Base-by-base conservation (phyloP, 768 basidiomycete species). In the Mrakia gelida region DNA sequence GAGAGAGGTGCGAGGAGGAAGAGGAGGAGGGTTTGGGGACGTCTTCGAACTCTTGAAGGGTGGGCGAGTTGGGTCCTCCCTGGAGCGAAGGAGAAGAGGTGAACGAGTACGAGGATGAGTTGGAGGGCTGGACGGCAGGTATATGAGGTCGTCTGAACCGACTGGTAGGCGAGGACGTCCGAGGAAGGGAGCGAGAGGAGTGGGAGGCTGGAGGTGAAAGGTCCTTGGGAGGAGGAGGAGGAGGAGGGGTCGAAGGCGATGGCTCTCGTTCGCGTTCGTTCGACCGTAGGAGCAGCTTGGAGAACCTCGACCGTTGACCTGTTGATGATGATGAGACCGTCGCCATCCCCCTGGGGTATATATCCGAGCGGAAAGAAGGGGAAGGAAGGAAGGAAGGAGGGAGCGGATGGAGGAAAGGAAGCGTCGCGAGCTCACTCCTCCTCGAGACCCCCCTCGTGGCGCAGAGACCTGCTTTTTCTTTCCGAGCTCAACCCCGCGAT, bases 151-250 rank as follows among this genome's bases (percentile, higher is more conserved):
- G 10, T 18, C 41, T 21, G n/a, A 38, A 70, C 11, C 38, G 32
- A n/a, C 41, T 70, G 6, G 34, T 38, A 18, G 67, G 67, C 6
- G 67, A 41, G 18, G 67, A 70, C 2, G 38, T 70, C 26, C 38
- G 15, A 26, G 67, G 67, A 15, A 70, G 67, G 21, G 67, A 41
- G 3, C 38, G 3, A 13, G 67, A 70, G 6, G 67, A n/a, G 34
- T 41, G n/a, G 1, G 67, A 70, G 6, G 67, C 41, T 1, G 67
- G 67, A 18, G 67, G 34, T 10, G 34, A 11, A 41, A 43, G 67
- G 15, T 70, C 67, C 23, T 70, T 70, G 32, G 63, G 63, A 65
- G 30, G 28, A 38, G 63, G 63, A 65, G 63, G 63, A 52, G 49
- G 32, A 32, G 30, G 30, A 15, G 3, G 4, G 59, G 3, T 38